Percentiles rank a stretch among this genome's conserved stretches.
These are phyloP conservation scores for Rheum nobile DNA, from an alignment of 148 eudicot species.

Conservation along the genomic window DNA sequence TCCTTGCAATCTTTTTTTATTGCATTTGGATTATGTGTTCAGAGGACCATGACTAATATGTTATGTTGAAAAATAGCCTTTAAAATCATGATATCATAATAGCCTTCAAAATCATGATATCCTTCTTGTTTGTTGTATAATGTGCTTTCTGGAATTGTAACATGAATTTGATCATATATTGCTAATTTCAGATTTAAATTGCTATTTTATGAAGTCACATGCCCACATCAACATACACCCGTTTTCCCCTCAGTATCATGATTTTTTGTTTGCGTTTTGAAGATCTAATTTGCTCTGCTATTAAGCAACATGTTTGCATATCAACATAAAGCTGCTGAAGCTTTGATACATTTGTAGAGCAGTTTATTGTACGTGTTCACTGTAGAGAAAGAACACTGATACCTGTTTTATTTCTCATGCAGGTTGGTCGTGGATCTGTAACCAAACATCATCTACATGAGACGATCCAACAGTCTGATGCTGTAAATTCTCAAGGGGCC, in stretches of 20 bases:
- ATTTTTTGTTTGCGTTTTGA: not conserved
- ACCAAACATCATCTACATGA: slow-evolving; percentile 23
- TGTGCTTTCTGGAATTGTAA: not conserved
- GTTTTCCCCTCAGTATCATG: not conserved
- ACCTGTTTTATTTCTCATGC: slow-evolving; percentile 15
- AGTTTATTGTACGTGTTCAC: not conserved
- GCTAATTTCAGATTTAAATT: not conserved
- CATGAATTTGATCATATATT: not conserved
- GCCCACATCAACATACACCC: not conserved
- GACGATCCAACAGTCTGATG: slow-evolving; percentile 15
- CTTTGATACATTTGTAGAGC: not conserved
- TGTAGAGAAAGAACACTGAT: not conserved
- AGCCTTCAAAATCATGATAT: not conserved
- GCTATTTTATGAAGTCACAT: not conserved
- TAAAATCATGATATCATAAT: not conserved
- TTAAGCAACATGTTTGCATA: not conserved
- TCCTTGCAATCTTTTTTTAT: not conserved
- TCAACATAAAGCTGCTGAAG: not conserved
- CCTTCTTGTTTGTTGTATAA: not conserved
- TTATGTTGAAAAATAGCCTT: not conserved
- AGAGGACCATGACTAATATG: not conserved
- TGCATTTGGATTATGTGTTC: not conserved
- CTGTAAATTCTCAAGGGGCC: slow-evolving; percentile 37
- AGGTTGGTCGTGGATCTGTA: slow-evolving; percentile 37
- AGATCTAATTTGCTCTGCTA: not conserved